phyloP scores from a whole-genome alignment of 306 rosid genomes.

The Prinsepia uniflora region DNA sequence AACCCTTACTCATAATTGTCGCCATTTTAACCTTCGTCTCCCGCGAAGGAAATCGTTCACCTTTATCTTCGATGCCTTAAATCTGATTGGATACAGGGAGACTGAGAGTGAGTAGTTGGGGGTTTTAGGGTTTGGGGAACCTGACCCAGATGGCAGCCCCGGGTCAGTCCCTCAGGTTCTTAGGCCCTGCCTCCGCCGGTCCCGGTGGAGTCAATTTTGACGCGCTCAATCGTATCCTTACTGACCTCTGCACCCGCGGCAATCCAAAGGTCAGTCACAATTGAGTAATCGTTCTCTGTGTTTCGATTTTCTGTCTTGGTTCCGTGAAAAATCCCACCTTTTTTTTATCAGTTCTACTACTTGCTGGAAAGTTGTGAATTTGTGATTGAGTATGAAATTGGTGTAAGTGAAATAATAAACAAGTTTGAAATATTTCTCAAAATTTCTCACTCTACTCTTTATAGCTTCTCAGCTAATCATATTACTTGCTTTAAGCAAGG shows the following conservation, averaged over 20 bases:
- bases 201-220: slow-evolving; percentile 54
- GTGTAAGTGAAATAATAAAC: not conserved
- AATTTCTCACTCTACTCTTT: not conserved
- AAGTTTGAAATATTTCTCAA: not conserved
- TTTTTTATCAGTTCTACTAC: not conserved
- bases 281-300: not conserved
- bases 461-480: not conserved
- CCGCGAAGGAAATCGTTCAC: not conserved
- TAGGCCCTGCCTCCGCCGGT: slow-evolving; percentile 43
- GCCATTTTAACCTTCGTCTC: not conserved
- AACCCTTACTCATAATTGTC: not conserved
- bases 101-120: not conserved
- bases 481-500: not conserved
- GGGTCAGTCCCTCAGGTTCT: slow-evolving; percentile 54
- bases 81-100: not conserved
- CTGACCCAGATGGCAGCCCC: slow-evolving; percentile 46
- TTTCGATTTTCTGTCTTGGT: not conserved
- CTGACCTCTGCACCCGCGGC: slow-evolving; percentile 88
- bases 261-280: slow-evolving; percentile 51
- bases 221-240: slow-evolving; percentile 76
- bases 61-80: slow-evolving; percentile 2
- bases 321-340: not conserved
- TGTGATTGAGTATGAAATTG: not conserved
- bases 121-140: slow-evolving; percentile 43
- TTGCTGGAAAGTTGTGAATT: not conserved